phyloP scores from a whole-genome alignment of 768 basidiomycete genomes.

The Rhodotorula toruloides region DNA sequence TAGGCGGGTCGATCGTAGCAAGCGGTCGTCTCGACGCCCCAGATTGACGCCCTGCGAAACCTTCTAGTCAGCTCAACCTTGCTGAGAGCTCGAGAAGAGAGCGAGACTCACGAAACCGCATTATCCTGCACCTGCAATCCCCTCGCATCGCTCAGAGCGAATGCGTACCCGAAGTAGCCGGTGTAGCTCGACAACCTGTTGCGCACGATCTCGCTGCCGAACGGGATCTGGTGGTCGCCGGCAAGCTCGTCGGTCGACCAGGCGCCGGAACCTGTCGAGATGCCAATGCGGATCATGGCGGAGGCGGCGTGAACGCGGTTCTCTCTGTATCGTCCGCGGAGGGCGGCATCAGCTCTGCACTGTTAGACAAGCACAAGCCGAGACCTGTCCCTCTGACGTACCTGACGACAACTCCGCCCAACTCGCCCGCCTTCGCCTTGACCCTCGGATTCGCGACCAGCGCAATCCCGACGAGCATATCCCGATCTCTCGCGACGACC shows the following conservation, averaged over 20 bases:
- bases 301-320: conserved; percentile 38
- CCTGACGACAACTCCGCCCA: conserved; percentile 20
- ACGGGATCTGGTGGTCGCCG: conserved; percentile 33
- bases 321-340: too few species aligned
- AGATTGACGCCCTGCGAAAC: conserved; percentile 27
- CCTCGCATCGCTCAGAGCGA: conserved; percentile 34
- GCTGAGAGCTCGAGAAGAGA: too few species aligned
- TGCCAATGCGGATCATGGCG: conserved; percentile 43
- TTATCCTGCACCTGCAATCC: conserved; percentile 30
- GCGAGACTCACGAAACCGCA: conserved; percentile 19
- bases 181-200: conserved; percentile 33
- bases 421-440: conserved; percentile 1
- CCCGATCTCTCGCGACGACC: conserved; percentile 32
- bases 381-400: too few species aligned
- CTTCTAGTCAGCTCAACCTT: background rate
- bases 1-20: conserved; percentile 28
- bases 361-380: too few species aligned
- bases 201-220: conserved; percentile 19
- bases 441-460: conserved; percentile 38
- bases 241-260: conserved; percentile 38
- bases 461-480: conserved; percentile 40
- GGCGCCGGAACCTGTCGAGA: conserved; percentile 40
- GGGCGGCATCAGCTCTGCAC: too few species aligned
- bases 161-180: conserved; percentile 42
- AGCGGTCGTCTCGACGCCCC: conserved; percentile 31